Conservation (phyloP, 495 filamentous ascomycete species). For the Podospora pseudoanserina region DNA sequence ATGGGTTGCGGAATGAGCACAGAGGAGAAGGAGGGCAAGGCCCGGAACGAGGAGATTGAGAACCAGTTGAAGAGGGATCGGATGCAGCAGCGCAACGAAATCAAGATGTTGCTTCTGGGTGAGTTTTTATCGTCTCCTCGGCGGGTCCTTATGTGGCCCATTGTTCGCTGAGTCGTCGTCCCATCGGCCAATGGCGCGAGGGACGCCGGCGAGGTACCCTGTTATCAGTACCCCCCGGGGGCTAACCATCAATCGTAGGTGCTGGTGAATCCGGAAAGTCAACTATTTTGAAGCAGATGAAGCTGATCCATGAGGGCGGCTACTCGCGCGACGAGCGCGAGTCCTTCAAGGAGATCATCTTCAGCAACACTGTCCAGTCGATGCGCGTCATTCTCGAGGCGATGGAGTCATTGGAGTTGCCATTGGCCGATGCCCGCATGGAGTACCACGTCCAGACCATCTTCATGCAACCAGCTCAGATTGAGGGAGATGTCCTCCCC, state of each 20-base stretch:
- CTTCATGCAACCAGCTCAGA: slow-evolving; percentile 93
- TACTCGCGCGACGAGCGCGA: slow-evolving; percentile 76
- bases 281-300: slow-evolving; percentile 99
- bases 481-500: slow-evolving; percentile 90
- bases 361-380: slow-evolving; percentile 95
- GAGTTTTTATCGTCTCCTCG: slow-evolving; percentile 34
- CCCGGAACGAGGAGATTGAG: slow-evolving; percentile 98
- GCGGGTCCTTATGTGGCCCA: neutral
- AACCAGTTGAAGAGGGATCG: slow-evolving; percentile 95
- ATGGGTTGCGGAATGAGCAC: slow-evolving; percentile 99
- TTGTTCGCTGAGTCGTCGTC: neutral
- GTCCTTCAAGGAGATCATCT: slow-evolving; percentile 94
- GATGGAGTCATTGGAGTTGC: slow-evolving; percentile 90
- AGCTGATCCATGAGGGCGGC: slow-evolving; percentile 77
- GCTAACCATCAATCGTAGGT: slow-evolving; percentile 53
- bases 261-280: slow-evolving; percentile 99
- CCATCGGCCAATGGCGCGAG: neutral
- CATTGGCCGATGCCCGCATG: slow-evolving; percentile 78
- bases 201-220: neutral
- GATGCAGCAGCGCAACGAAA: slow-evolving; percentile 94
- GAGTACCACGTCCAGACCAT: slow-evolving; percentile 95
- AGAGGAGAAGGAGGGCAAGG: slow-evolving; percentile 99
- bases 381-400: slow-evolving; percentile 95
- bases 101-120: slow-evolving; percentile 99
- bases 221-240: neutral